phyloP scores from a whole-genome alignment of 768 basidiomycete genomes.

The Termitomyces sp. region DNA sequence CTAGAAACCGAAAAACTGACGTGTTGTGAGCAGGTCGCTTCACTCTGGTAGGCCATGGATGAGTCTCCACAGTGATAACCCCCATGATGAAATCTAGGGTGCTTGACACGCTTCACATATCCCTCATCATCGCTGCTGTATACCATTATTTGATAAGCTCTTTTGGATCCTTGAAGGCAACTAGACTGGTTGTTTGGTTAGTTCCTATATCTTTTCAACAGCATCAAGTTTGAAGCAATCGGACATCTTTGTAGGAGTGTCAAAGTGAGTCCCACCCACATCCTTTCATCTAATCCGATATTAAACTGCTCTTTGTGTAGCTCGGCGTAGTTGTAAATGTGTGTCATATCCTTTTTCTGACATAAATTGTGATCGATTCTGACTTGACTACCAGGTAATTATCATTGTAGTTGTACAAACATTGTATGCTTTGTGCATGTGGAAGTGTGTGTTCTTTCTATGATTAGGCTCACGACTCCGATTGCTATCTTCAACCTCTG shows the following conservation, averaged over 20 bases:
- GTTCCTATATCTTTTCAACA: neutral
- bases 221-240: no score
- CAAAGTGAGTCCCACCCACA: conserved; percentile 14
- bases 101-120: conserved; percentile 21
- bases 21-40: conserved; percentile 11
- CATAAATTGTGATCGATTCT: no score
- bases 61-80: neutral
- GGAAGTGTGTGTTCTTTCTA: conserved; percentile 19
- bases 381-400: conserved; percentile 12
- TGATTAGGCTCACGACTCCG: neutral
- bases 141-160: conserved; percentile 21
- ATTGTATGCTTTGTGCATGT: conserved; percentile 22
- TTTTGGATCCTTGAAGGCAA: conserved; percentile 17
- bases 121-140: conserved; percentile 19
- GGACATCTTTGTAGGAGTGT: conserved; percentile 13
- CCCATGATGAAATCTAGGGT: conserved; percentile 6
- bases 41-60: conserved; percentile 13
- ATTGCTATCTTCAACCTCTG: no score
- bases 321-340: conserved; percentile 21
- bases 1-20: neutral
- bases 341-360: neutral
- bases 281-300: neutral
- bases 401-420: conserved; percentile 24
- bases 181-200: conserved; percentile 9
- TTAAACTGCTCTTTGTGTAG: conserved; percentile 2